Conservation (phyloP, 139 green algal genomes). For the Yamagishiella unicocca region DNA sequence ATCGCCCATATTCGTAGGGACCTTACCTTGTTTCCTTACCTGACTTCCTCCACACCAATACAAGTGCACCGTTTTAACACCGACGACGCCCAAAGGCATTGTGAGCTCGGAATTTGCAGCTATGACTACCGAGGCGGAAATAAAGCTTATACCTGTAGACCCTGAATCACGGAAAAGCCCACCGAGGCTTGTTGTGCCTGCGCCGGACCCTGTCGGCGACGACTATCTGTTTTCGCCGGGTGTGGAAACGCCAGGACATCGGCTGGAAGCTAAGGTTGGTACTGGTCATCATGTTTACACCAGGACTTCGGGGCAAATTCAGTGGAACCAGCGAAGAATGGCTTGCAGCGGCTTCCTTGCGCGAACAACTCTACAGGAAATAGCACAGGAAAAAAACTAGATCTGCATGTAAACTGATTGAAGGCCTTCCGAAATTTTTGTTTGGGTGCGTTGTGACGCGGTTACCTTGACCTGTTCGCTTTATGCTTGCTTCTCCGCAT, state of each 20-base stretch:
- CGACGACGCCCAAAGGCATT: no score
- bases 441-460: no score
- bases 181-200: constrained; percentile 9
- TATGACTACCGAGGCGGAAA: constrained; percentile 10
- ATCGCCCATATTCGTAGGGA: no score
- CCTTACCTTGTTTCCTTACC: no score
- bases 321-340: no score
- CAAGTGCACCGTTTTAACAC: no score
- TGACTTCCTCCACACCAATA: no score
- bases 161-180: not conserved
- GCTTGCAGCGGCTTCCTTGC: not conserved
- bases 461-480: no score
- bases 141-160: not conserved
- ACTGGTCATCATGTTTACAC: no score
- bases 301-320: no score
- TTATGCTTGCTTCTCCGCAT: no score
- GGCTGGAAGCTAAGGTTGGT: not conserved
- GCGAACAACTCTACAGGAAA: not conserved
- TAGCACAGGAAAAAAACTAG: not conserved
- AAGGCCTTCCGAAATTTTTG: not conserved
- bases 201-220: not conserved
- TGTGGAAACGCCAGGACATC: constrained; percentile 9
- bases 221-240: constrained; percentile 16
- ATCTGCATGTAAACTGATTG: not conserved
- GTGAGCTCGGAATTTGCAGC: no score